Conservation (phyloP, 2,329 filamentous ascomycete species). For the Xylaria sp. region DNA sequence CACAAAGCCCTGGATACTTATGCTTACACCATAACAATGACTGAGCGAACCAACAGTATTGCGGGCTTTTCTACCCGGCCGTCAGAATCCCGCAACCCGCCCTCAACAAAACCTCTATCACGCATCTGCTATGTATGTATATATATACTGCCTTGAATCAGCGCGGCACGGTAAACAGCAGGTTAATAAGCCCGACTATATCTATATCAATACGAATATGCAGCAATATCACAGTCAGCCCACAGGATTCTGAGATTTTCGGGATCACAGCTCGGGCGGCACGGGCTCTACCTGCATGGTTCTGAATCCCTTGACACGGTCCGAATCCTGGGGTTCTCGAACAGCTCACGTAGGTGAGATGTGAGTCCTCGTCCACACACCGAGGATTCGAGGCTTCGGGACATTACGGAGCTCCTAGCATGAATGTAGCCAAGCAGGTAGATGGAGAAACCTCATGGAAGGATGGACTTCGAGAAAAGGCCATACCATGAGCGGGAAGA, state of each 20-base stretch:
- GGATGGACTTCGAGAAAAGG: neutral
- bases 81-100: neutral
- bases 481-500: conserved; percentile 12
- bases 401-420: conserved; percentile 22
- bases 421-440: conserved; percentile 7
- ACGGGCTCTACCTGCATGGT: conserved; percentile 9
- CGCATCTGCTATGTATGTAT: neutral
- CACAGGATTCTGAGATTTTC: neutral
- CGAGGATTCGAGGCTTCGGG: conserved; percentile 21
- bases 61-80: conserved; percentile 9
- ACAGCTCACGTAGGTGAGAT: neutral
- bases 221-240: conserved; percentile 16
- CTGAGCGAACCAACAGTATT: conserved; percentile 4
- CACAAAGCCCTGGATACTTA: neutral
- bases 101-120: neutral
- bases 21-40: conserved; percentile 13
- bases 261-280: conserved; percentile 9
- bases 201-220: conserved; percentile 14
- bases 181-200: conserved; percentile 7
- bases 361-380: neutral
- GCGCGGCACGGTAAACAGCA: conserved; percentile 5
- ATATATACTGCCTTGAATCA: neutral
- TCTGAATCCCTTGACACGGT: conserved; percentile 21
- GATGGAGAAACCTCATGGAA: neutral
- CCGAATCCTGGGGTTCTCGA: conserved; percentile 15